Percentiles rank a stretch among this genome's conserved stretches.
Evolutionary conservation across 345 rosid genomes (phyloP).

Genomic region (Populus simonii): DNA sequence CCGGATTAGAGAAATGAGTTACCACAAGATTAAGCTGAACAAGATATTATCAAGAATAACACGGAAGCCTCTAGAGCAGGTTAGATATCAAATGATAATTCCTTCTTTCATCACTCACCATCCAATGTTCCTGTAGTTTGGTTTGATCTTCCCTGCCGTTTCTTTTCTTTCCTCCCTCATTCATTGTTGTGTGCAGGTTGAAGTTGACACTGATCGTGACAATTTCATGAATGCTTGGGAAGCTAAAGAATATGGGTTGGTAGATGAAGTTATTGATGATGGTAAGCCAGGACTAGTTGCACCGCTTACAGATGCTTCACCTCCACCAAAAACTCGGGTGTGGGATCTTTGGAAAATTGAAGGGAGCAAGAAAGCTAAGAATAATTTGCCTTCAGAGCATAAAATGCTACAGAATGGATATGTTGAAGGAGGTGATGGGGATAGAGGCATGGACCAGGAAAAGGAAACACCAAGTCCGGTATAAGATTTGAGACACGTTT

Average conservation of each 20-base stretch:
- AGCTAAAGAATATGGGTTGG: slow-evolving; percentile 85
- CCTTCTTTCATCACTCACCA: background rate
- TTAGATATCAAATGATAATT: slow-evolving; percentile 10
- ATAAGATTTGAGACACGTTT: background rate
- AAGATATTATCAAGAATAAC: slow-evolving; percentile 75
- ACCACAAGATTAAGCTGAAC: slow-evolving; percentile 70
- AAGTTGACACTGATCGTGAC: slow-evolving; percentile 73
- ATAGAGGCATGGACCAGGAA: slow-evolving; percentile 15
- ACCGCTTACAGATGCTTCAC: slow-evolving; percentile 55
- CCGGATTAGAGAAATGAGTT: slow-evolving; percentile 69
- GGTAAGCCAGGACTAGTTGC: slow-evolving; percentile 95
- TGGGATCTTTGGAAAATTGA: slow-evolving; percentile 77
- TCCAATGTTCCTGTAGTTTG: background rate
- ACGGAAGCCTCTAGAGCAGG: slow-evolving; percentile 76
- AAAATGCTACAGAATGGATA: slow-evolving; percentile 29
- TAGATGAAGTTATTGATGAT: slow-evolving; percentile 81
- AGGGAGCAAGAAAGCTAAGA: slow-evolving; percentile 56
- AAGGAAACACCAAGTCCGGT: slow-evolving; percentile 23
- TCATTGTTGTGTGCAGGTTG: slow-evolving; percentile 45
- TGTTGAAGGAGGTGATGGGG: slow-evolving; percentile 33
- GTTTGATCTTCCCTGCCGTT: background rate
- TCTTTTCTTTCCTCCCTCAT: background rate
- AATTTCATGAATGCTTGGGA: slow-evolving; percentile 93
- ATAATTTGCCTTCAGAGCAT: slow-evolving; percentile 61
- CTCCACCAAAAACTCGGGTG: slow-evolving; percentile 66